These are phyloP conservation scores for Trifolium pratense DNA, from an alignment of 306 rosid genomes.

Conservation along the genomic window DNA sequence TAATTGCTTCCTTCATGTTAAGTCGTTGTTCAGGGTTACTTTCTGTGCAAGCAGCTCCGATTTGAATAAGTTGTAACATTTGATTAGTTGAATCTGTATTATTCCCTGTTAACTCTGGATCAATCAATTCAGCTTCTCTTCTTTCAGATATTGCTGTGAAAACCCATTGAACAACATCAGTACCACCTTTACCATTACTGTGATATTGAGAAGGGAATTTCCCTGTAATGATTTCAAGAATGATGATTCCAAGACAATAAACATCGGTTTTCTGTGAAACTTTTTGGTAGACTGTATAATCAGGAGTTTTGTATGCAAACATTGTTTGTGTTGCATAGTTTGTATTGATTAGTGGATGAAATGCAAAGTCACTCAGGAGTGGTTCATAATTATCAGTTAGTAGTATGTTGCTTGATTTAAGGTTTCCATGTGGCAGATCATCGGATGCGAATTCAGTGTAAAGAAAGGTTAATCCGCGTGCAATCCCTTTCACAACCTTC, in stretches of 20 bases:
- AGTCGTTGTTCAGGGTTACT: slow-evolving; percentile 64
- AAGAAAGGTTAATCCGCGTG: slow-evolving; percentile 66
- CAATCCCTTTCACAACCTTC: slow-evolving; percentile 73
- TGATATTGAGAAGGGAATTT: slow-evolving; percentile 90
- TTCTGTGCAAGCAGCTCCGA: slow-evolving; percentile 73
- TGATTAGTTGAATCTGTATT: slow-evolving; percentile 36
- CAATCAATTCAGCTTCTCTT: slow-evolving; percentile 67
- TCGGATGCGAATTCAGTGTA: slow-evolving; percentile 54
- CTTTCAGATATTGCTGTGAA: slow-evolving; percentile 54
- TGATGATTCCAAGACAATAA: slow-evolving; percentile 82
- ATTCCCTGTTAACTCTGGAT: slow-evolving; percentile 59
- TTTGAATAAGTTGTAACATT: slow-evolving; percentile 66
- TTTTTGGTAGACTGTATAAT: slow-evolving; percentile 50
- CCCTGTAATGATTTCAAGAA: slow-evolving; percentile 79
- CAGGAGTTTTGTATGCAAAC: slow-evolving; percentile 80
- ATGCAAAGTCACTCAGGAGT: slow-evolving; percentile 71
- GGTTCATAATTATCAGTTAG: slow-evolving; percentile 65
- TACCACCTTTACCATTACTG: slow-evolving; percentile 81
- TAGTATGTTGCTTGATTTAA: slow-evolving; percentile 87
- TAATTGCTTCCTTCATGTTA: slow-evolving; percentile 74
- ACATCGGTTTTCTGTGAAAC: slow-evolving; percentile 78
- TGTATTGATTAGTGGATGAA: slow-evolving; percentile 61
- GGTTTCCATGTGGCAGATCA: slow-evolving; percentile 91
- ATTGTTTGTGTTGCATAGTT: slow-evolving; percentile 57
- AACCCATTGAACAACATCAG: slow-evolving; percentile 85